Conservation (phyloP, 192 early-diverging fungal genomes). For the Mycoemilia scoparia region DNA sequence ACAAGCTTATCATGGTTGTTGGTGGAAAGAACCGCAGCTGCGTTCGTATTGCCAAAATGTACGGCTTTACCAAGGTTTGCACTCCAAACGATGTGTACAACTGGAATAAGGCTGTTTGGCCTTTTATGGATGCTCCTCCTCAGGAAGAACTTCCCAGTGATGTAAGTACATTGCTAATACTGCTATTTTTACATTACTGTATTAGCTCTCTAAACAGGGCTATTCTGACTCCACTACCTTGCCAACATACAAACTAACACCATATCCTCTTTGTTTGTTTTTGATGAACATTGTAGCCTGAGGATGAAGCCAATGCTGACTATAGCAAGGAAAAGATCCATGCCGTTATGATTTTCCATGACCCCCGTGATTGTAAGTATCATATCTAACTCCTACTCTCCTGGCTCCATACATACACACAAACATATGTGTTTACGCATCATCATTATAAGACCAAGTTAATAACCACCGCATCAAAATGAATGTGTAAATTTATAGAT, state of each 20-base stretch:
- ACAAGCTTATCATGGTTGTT: slow-evolving; percentile 51
- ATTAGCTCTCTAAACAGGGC: too few relatives aligned
- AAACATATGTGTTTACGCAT: too few relatives aligned
- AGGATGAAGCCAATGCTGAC: slow-evolving; percentile 4
- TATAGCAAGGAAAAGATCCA: slow-evolving; percentile 34
- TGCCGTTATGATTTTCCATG: slow-evolving; percentile 70
- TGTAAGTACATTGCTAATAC: slow-evolving; percentile 2
- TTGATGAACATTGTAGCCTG: too few relatives aligned
- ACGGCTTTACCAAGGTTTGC: slow-evolving; percentile 52
- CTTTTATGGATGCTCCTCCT: slow-evolving; percentile 24
- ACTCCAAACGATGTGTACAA: slow-evolving; percentile 46
- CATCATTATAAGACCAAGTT: too few relatives aligned
- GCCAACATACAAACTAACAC: too few relatives aligned
- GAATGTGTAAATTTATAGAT: too few relatives aligned
- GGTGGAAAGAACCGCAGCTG: slow-evolving; percentile 44
- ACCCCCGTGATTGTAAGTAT: slow-evolving; percentile 70
- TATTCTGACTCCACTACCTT: too few relatives aligned
- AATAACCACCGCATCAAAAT: too few relatives aligned
- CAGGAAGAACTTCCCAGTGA: slow-evolving; percentile 3
- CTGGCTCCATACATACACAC: too few relatives aligned
- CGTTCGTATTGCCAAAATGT: slow-evolving; percentile 38
- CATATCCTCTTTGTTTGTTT: too few relatives aligned
- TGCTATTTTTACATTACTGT: slow-evolving; percentile 1
- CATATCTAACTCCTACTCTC: slow-evolving; percentile 10
- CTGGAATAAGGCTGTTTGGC: slow-evolving; percentile 48